Base-by-base conservation (phyloP, 306 rosid genomes). In the Sechiopsis laciniata region DNA sequence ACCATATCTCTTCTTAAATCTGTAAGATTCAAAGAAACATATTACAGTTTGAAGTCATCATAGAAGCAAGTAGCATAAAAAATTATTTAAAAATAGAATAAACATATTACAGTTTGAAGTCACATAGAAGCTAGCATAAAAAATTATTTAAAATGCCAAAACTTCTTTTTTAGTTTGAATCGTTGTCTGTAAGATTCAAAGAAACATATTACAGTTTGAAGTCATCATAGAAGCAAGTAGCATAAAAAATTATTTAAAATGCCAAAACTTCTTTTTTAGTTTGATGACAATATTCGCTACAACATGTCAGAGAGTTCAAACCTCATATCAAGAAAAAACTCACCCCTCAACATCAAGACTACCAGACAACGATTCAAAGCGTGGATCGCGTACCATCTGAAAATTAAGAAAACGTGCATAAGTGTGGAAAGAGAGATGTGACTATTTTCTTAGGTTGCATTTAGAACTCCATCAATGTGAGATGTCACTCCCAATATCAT, bases 321-420 rank as follows among this genome's bases (percentile, higher is more conserved):
- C 29, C 42, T 3, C 24, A 13, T 8, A 16, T 37, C 50, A 21
- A 64, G 70, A 63, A 62, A 29, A 75, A 63, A 42, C 95, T 42
- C 79, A 91, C 95, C 92, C 92, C 1, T 91, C 88, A n/a, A 56
- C 13, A 71, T 91, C 87, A 19, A 84, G 79, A 10, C 21, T 74
- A 21, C 95, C 97, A 74, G 88, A 80, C 35, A 91, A 81, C 77
- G 98, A 84, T 79, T 94, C 99, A 70, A 89, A 94, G 26, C 92
- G 86, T 8, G 95, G 99, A 80, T 94, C 95, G 0, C 92, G 86
- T 48, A 78, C 75, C 67, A 87, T 88, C 90, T 94, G 84, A 80
- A 75, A 74, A 81, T 55, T 57, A 53, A 10, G 2, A n/a, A 26
- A 55, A 29, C 70, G 14, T 58, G 35, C 11, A 26, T 64, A n/a